These are phyloP conservation scores for Jatropha curcas DNA, from an alignment of 345 rosid species.

Conservation along the genomic window DNA sequence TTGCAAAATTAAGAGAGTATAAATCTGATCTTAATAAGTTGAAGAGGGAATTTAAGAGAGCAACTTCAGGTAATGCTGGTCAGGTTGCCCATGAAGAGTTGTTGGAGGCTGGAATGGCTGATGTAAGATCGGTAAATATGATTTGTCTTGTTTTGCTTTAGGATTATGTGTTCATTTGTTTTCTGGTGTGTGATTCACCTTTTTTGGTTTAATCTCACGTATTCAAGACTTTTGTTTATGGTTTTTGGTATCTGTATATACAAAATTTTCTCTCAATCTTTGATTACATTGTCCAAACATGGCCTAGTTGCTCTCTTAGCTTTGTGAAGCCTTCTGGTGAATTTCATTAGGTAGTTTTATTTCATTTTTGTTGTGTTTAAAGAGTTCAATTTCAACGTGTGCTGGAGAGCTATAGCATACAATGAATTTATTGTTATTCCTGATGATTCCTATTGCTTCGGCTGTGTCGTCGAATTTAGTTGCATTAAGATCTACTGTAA, in stretches of 20 bases:
- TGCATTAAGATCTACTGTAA: too few relatives aligned
- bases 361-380: too few relatives aligned
- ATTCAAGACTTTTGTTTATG: not conserved
- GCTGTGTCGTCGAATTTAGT: not conserved
- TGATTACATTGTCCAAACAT: not conserved
- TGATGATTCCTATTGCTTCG: not conserved
- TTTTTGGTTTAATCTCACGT: not conserved
- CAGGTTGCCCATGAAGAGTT: conserved; percentile 61
- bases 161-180: not conserved
- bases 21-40: conserved; percentile 76
- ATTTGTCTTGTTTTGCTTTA: not conserved
- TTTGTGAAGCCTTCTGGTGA: not conserved
- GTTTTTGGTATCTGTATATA: not conserved
- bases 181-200: not conserved
- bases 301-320: not conserved
- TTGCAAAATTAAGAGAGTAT: conserved; percentile 86
- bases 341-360: not conserved
- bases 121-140: conserved; percentile 46
- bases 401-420: not conserved
- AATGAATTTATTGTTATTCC: not conserved
- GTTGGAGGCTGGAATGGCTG: conserved; percentile 62
- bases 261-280: too few relatives aligned
- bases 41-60: conserved; percentile 76
- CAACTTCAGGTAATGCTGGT: conserved; percentile 46
- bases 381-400: not conserved